Evolutionary conservation across 1,284 basidiomycete genomes (phyloP).

Genomic region (Puccinia horiana): DNA sequence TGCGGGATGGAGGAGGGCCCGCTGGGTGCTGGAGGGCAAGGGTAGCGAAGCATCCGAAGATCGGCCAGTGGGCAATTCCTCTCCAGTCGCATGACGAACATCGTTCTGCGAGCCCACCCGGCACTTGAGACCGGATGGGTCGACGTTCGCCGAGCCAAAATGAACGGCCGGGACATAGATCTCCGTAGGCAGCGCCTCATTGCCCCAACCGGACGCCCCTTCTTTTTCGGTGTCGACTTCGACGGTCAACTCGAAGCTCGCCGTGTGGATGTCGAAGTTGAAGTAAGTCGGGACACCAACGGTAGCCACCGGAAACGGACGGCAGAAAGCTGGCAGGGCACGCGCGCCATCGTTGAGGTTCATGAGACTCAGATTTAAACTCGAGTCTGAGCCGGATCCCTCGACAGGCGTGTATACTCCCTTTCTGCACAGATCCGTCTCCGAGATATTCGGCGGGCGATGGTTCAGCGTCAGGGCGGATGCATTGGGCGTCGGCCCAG

Average conservation of each 20-base stretch:
- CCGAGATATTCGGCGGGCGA: conserved; percentile 25
- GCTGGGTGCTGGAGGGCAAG: not conserved
- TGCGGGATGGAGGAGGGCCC: not conserved
- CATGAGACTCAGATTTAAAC: conserved; percentile 52
- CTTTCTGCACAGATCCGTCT: not conserved
- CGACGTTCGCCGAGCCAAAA: conserved; percentile 51
- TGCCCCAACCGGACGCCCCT: not conserved
- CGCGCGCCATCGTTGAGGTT: conserved; percentile 67
- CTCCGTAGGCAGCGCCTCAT: conserved; percentile 52
- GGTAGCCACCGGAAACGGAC: conserved; percentile 75
- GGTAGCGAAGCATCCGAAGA: not conserved
- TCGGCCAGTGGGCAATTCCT: not conserved
- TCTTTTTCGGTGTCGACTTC: conserved; percentile 64
- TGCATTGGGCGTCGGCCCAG: conserved; percentile 22
- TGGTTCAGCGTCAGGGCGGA: conserved; percentile 26
- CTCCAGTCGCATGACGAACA: not conserved
- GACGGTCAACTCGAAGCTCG: conserved; percentile 70
- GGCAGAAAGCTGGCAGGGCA: conserved; percentile 75
- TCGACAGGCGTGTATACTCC: conserved; percentile 52
- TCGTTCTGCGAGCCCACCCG: conserved; percentile 2
- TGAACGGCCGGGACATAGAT: conserved; percentile 56
- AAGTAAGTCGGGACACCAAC: conserved; percentile 68
- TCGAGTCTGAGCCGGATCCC: conserved; percentile 51
- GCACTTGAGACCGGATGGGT: not conserved
- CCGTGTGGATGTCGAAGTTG: conserved; percentile 74